Conservation (phyloP, 2,329 filamentous ascomycete genomes). For the Cytospora schulzeri region DNA sequence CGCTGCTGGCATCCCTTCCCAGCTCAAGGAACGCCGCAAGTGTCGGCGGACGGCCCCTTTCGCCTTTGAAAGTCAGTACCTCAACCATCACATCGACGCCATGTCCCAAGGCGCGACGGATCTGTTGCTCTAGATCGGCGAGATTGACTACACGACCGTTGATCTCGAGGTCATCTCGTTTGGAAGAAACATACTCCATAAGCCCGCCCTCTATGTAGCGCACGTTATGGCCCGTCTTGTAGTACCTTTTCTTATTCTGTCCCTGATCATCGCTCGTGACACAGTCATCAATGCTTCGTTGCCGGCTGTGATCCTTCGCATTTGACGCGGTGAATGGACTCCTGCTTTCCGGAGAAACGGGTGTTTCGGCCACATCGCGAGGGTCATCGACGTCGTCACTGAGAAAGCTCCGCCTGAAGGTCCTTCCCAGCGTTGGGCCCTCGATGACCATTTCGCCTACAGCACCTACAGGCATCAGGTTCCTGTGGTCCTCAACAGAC, state of each 20-base stretch:
- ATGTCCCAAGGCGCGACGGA: constrained; percentile 50
- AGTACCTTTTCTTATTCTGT: constrained; percentile 40
- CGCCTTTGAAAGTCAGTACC: constrained; percentile 46
- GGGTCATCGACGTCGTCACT: constrained; percentile 5
- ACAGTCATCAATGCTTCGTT: constrained; percentile 29
- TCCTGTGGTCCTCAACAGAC: constrained; percentile 53
- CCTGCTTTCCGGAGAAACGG: constrained; percentile 39
- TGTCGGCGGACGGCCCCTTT: constrained; percentile 40
- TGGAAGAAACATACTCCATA: constrained; percentile 50
- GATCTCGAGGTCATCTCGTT: constrained; percentile 45
- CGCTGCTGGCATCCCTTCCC: constrained; percentile 38
- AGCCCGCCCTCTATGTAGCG: constrained; percentile 51
- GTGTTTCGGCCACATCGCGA: constrained; percentile 22
- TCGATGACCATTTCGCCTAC: constrained; percentile 51
- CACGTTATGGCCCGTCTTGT: constrained; percentile 55
- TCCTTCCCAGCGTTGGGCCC: constrained; percentile 51
- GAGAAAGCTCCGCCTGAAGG: constrained; percentile 22
- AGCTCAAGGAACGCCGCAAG: constrained; percentile 55
- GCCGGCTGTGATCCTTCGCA: constrained; percentile 30
- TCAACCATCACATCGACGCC: constrained; percentile 54
- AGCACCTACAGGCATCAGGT: constrained; percentile 55
- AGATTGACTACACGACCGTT: constrained; percentile 45
- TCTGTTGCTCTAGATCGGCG: constrained; percentile 48
- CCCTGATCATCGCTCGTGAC: constrained; percentile 30
- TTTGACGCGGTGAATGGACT: constrained; percentile 31